Evolutionary conservation across 2,329 filamentous ascomycete species (phyloP).

Genomic region (Cladosporium colombiae): DNA sequence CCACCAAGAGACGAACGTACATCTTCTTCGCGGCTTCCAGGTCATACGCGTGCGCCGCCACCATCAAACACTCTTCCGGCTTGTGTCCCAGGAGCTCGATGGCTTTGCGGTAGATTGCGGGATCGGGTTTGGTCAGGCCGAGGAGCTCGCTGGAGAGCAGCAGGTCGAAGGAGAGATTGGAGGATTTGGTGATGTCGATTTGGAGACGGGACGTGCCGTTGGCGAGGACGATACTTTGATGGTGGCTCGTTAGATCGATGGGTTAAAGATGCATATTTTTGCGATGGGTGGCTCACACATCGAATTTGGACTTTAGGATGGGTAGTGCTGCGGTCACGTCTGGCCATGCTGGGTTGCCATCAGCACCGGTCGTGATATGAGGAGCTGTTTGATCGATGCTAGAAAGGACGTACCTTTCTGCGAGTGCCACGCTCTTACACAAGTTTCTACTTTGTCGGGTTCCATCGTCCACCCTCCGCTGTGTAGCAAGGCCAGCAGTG

Average conservation of each 20-base stretch:
- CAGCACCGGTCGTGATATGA: no score
- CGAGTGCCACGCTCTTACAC: conserved; percentile 47
- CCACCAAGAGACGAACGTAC: background rate
- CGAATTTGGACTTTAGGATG: conserved; percentile 36
- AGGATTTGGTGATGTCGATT: conserved; percentile 52
- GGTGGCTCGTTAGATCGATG: background rate
- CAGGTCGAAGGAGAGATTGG: conserved; percentile 53
- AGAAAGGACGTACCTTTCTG: conserved; percentile 34
- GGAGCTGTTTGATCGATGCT: conserved; percentile 31
- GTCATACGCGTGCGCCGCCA: conserved; percentile 59
- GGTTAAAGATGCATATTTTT: background rate
- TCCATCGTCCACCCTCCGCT: background rate
- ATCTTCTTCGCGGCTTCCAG: conserved; percentile 49
- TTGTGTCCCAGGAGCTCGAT: conserved; percentile 47
- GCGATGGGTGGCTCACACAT: conserved; percentile 32
- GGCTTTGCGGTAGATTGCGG: conserved; percentile 49
- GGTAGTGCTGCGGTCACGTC: conserved; percentile 50
- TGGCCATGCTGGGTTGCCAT: conserved; percentile 55
- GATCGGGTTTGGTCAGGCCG: conserved; percentile 52
- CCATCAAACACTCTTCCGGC: conserved; percentile 53
- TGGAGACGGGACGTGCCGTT: conserved; percentile 59
- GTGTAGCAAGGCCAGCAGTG: conserved; percentile 43
- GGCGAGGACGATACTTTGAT: conserved; percentile 47
- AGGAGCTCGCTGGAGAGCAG: conserved; percentile 56
- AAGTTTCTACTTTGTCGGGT: conserved; percentile 1